Conservation (phyloP, 305 asterid genomes). For the Solanum hybrid region DNA sequence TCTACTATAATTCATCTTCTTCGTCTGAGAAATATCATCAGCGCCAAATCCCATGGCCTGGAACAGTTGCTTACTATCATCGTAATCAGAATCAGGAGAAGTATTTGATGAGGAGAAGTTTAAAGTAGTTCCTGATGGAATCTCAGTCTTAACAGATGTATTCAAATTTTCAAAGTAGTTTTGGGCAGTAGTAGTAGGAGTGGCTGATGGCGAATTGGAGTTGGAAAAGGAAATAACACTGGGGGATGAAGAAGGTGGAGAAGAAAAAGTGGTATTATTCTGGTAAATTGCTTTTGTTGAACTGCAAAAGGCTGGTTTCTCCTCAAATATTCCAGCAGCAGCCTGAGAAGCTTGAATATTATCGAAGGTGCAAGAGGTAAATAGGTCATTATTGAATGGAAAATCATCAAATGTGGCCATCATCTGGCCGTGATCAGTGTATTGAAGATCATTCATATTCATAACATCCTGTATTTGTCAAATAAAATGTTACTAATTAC, state of each 20-base stretch:
- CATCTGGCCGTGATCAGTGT: not conserved
- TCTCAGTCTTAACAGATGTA: not conserved
- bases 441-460: not conserved
- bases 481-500: not conserved
- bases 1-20: not conserved
- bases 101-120: not conserved
- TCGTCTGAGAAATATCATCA: not conserved
- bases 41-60: not conserved
- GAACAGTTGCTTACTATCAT: not conserved
- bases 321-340: not conserved
- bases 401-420: not conserved
- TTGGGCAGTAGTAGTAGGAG: not conserved
- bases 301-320: not conserved
- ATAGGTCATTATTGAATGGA: not conserved
- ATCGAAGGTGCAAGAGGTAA: not conserved
- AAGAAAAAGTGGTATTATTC: not conserved
- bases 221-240: slow-evolving; percentile 8
- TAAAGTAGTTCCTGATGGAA: not conserved
- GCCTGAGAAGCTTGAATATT: not conserved
- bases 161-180: not conserved
- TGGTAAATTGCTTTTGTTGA: not conserved
- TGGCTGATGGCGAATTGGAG: not conserved
- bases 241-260: not conserved
- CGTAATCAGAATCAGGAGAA: not conserved
- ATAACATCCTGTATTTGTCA: slow-evolving; percentile 1